Evolutionary conservation across 108 stramenopile species (phyloP).

Genomic region (Cyclotella sp.): DNA sequence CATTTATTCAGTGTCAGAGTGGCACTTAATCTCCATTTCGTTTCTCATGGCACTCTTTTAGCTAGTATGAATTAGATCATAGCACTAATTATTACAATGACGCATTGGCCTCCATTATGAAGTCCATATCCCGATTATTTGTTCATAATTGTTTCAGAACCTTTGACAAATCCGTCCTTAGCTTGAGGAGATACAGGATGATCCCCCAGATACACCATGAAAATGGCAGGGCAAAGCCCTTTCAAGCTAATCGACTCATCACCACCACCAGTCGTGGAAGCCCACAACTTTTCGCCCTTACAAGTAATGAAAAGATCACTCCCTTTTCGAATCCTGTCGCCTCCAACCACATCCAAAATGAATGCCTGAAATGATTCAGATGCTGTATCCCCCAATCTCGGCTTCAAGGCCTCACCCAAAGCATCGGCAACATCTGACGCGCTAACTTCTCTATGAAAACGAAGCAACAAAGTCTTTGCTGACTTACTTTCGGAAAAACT

Average conservation of each 20-base stretch:
- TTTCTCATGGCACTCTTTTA: neutral
- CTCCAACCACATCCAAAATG: constrained; percentile 26
- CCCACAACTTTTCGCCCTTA: constrained; percentile 36
- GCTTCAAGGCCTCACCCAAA: constrained; percentile 32
- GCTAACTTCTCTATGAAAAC: constrained; percentile 39
- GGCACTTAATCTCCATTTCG: too few relatives aligned
- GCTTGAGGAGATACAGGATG: constrained; percentile 39
- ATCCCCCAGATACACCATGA: constrained; percentile 32
- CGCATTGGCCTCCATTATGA: too few relatives aligned
- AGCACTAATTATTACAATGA: neutral
- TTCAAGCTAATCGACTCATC: constrained; percentile 22
- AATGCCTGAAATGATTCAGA: constrained; percentile 25
- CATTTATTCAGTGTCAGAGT: too few relatives aligned
- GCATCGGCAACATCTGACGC: constrained; percentile 37
- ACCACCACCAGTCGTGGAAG: constrained; percentile 19
- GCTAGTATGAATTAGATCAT: neutral
- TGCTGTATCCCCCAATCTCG: constrained; percentile 14
- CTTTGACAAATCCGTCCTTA: constrained; percentile 38
- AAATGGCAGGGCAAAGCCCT: constrained; percentile 34
- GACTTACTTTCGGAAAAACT: constrained; percentile 22
- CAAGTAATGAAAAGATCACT: constrained; percentile 40
- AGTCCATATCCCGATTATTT: neutral
- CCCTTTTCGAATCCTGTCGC: constrained; percentile 18
- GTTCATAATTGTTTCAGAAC: constrained; percentile 12
- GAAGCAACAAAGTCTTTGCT: constrained; percentile 25